A percentile compares a stretch with the other conserved stretches of the same genome.
Conservation (phyloP, 441 rosid species). For the Euphorbia celastroides region DNA sequence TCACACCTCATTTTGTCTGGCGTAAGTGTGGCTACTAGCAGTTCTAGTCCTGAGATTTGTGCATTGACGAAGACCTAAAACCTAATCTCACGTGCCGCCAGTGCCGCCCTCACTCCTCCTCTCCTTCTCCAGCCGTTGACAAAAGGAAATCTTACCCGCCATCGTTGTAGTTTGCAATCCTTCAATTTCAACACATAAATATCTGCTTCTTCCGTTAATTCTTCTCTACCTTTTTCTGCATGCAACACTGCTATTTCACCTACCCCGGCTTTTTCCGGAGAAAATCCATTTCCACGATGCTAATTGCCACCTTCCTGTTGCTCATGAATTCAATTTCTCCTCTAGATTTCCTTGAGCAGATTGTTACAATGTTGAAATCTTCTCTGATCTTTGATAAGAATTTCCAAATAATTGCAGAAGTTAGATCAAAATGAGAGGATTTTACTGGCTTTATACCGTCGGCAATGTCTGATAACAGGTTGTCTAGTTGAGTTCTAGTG, state of each 20-base stretch:
- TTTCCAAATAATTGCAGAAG: conserved; percentile 54
- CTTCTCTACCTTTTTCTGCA: conserved; percentile 19
- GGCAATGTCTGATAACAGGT: conserved; percentile 15
- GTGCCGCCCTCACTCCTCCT: too few relatives aligned
- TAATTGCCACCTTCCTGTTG: conserved; percentile 36
- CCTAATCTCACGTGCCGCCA: too few relatives aligned
- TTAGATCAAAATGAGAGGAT: conserved; percentile 23
- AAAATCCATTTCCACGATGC: conserved; percentile 32
- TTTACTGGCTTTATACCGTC: not conserved
- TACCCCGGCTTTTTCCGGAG: conserved; percentile 24
- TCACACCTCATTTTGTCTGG: too few relatives aligned
- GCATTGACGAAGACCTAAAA: too few relatives aligned
- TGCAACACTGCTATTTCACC: conserved; percentile 36
- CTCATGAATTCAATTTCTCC: conserved; percentile 12
- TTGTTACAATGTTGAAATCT: conserved; percentile 30
- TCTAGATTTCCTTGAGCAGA: conserved; percentile 21
- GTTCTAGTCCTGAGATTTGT: too few relatives aligned
- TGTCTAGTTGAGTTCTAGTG: conserved; percentile 28
- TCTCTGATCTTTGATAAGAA: conserved; percentile 35
- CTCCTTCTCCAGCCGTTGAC: too few relatives aligned
- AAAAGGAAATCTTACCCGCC: conserved; percentile 29
- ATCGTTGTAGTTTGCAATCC: conserved; percentile 20
- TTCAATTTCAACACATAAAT: too few relatives aligned
- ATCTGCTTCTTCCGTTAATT: conserved; percentile 30
- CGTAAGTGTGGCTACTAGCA: too few relatives aligned